A percentile compares a stretch with the other conserved stretches of the same genome.
These are phyloP conservation scores for Leccinum subrobustum DNA, from an alignment of 1,284 basidiomycete species.

Conservation along the genomic window DNA sequence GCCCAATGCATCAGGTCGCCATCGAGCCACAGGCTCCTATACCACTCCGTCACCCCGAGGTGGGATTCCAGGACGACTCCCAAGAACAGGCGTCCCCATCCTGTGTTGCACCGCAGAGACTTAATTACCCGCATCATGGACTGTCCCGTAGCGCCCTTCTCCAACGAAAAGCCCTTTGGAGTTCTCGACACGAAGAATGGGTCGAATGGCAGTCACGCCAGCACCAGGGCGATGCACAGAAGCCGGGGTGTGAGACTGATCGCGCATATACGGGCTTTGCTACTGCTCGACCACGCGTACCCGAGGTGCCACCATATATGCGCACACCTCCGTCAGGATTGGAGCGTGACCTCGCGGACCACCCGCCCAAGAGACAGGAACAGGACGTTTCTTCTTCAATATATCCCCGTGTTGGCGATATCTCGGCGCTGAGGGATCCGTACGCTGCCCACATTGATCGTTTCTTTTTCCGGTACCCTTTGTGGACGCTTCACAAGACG, in stretches of 20 bases:
- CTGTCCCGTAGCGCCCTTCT: constrained; percentile 56
- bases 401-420: constrained; percentile 65
- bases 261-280: constrained; percentile 24
- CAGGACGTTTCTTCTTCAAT: constrained; percentile 38
- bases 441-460: constrained; percentile 55
- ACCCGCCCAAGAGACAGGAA: constrained; percentile 11
- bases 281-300: background rate
- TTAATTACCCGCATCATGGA: constrained; percentile 46
- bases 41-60: constrained; percentile 21
- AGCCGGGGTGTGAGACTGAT: constrained; percentile 34
- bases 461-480: constrained; percentile 51
- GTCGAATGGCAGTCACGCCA: constrained; percentile 35
- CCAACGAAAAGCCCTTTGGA: constrained; percentile 62
- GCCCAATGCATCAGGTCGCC: background rate
- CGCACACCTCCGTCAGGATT: constrained; percentile 27
- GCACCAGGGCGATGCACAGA: constrained; percentile 10
- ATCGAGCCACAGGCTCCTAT: constrained; percentile 17
- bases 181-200: constrained; percentile 50
- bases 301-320: constrained; percentile 14
- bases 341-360: constrained; percentile 25
- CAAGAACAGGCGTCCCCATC: constrained; percentile 6
- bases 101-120: constrained; percentile 17
- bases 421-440: constrained; percentile 54
- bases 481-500: constrained; percentile 66
- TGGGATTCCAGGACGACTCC: constrained; percentile 2